Conservation (phyloP, 139 green algal genomes). For the Edaphochlamys debaryana region DNA sequence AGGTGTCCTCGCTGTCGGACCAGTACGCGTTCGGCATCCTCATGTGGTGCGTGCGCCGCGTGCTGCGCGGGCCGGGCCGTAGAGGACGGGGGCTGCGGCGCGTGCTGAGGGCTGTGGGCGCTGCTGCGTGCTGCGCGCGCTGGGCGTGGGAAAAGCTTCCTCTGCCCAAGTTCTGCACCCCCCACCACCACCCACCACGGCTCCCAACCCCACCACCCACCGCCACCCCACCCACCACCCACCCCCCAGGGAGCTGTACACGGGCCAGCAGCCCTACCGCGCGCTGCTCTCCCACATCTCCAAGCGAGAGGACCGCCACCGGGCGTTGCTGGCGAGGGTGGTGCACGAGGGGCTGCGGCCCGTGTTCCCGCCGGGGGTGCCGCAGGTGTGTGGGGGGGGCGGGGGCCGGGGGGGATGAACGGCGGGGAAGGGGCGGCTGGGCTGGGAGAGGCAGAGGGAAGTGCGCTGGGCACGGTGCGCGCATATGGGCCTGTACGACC, state of each 20-base stretch:
- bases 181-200: no score
- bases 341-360: conserved; percentile 46
- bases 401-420: no score
- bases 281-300: conserved; percentile 34
- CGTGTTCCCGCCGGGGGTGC: conserved; percentile 19
- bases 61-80: no score
- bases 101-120: no score
- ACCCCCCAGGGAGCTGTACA: conserved; percentile 37
- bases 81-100: no score
- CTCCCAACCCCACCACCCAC: no score
- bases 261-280: conserved; percentile 41
- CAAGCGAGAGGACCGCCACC: conserved; percentile 37
- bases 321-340: conserved; percentile 36
- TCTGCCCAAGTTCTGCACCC: no score
- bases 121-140: no score
- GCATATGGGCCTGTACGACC: no score
- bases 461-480: no score
- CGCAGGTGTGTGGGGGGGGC: neutral
- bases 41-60: conserved; percentile 34
- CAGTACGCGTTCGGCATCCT: conserved; percentile 59
- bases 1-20: conserved; percentile 38
- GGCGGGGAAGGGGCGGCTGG: neutral
- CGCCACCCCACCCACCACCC: no score
- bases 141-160: no score
- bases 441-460: neutral